phyloP scores from a whole-genome alignment of 192 early-diverging fungal species.

The Coemansia erecta region DNA sequence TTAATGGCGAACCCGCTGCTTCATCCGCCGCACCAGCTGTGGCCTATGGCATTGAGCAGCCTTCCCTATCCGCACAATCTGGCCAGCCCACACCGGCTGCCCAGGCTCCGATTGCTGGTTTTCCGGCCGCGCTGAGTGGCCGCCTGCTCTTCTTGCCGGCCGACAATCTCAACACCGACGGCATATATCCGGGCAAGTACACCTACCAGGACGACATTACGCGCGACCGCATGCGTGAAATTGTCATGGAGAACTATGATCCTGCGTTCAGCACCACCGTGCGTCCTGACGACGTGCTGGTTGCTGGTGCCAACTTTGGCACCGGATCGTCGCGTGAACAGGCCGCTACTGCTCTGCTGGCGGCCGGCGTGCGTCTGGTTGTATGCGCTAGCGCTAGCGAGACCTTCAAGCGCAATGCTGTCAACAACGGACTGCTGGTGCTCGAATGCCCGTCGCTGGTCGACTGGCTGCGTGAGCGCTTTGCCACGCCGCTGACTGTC shows the following conservation, averaged over 20 bases:
- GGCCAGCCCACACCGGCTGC: slow-evolving; percentile 13
- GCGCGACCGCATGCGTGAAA: slow-evolving; percentile 83
- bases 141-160: slow-evolving; percentile 85
- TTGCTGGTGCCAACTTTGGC: slow-evolving; percentile 95
- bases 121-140: slow-evolving; percentile 72
- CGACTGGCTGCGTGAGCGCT: slow-evolving; percentile 59
- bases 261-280: slow-evolving; percentile 73
- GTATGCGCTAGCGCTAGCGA: slow-evolving; percentile 94
- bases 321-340: slow-evolving; percentile 97
- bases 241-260: slow-evolving; percentile 99
- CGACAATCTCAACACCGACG: slow-evolving; percentile 99
- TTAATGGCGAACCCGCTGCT: slow-evolving; percentile 12
- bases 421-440: slow-evolving; percentile 95
- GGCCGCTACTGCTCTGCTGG: slow-evolving; percentile 91
- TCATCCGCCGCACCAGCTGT: slow-evolving; percentile 12
- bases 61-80: slow-evolving; percentile 5
- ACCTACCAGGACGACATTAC: slow-evolving; percentile 96
- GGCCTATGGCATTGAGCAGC: slow-evolving; percentile 30
- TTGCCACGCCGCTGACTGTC: slow-evolving; percentile 57
- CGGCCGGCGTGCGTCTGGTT: slow-evolving; percentile 80
- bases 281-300: slow-evolving; percentile 75
- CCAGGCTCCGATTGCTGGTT: slow-evolving; percentile 58
- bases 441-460: slow-evolving; percentile 87
- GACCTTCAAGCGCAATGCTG: slow-evolving; percentile 97
- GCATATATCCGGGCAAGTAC: slow-evolving; percentile 98